A percentile compares a stretch with the other conserved stretches of the same genome.
phyloP scores from a whole-genome alignment of 805 yeast species.

The Candida adriatica region DNA sequence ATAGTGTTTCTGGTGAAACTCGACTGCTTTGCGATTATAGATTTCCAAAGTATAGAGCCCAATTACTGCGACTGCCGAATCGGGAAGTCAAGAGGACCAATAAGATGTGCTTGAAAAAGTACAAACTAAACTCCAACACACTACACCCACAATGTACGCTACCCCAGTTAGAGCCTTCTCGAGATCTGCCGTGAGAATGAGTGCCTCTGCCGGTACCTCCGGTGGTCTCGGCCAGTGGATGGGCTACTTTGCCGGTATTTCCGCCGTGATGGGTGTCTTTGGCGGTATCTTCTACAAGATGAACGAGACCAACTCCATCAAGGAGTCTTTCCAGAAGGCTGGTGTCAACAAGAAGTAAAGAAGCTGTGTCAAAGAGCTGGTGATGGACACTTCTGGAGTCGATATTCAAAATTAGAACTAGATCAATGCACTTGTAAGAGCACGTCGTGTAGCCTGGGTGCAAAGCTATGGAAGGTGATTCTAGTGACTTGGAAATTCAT shows the following conservation, averaged over 20 bases:
- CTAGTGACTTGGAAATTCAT: too few relatives aligned
- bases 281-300: slow-evolving; percentile 21
- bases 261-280: slow-evolving; percentile 17
- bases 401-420: background rate
- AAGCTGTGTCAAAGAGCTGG: too few relatives aligned
- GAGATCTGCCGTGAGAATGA: slow-evolving; percentile 21
- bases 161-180: slow-evolving; percentile 22
- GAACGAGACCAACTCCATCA: slow-evolving; percentile 20
- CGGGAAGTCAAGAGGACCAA: slow-evolving; percentile 11
- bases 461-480: too few relatives aligned
- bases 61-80: slow-evolving; percentile 1
- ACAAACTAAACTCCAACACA: background rate
- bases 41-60: background rate
- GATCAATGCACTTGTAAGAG: too few relatives aligned
- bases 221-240: slow-evolving; percentile 20
- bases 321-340: slow-evolving; percentile 14
- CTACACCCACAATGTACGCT: slow-evolving; percentile 19
- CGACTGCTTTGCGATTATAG: slow-evolving; percentile 1
- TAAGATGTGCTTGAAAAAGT: background rate
- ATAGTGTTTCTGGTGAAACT: slow-evolving; percentile 2
- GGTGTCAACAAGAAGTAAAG: slow-evolving; percentile 16
- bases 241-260: slow-evolving; percentile 21
- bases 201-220: slow-evolving; percentile 12
- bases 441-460: too few relatives aligned
- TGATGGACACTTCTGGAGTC: background rate